Evolutionary conservation across 192 early-diverging fungal genomes (phyloP).

Genomic region (Glomus cerebriforme): DNA sequence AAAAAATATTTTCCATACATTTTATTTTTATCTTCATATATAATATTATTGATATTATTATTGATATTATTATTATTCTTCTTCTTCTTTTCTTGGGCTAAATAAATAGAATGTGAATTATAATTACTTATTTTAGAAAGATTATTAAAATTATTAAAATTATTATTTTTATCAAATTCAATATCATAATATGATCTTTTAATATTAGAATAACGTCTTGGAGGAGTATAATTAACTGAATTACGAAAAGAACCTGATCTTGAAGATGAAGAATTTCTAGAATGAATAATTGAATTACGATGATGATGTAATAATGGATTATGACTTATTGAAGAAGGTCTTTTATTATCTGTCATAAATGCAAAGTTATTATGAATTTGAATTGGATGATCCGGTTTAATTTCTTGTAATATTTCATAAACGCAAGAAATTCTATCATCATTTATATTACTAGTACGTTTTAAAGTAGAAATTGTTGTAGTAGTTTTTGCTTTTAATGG

Average conservation of each 20-base stretch:
- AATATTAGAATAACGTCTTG: background rate
- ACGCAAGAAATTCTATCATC: background rate
- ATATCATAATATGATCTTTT: background rate
- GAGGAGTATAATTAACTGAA: background rate
- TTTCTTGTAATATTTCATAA: background rate
- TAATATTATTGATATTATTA: background rate
- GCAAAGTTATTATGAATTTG: background rate
- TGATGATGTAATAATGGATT: background rate
- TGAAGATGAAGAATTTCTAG: no score
- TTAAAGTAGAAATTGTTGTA: background rate
- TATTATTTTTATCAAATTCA: no score
- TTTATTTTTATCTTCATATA: background rate
- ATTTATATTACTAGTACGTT: background rate
- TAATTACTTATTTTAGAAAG: no score
- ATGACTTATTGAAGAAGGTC: background rate
- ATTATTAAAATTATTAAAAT: no score
- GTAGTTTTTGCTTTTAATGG: no score
- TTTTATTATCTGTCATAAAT: background rate
- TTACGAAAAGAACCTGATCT: no score
- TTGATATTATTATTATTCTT: background rate
- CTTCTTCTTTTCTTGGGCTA: no score
- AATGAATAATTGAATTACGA: background rate
- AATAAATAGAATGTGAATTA: no score
- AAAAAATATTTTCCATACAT: background rate
- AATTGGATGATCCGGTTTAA: background rate